Conservation (phyloP, 768 basidiomycete genomes). For the Trametes maxima region DNA sequence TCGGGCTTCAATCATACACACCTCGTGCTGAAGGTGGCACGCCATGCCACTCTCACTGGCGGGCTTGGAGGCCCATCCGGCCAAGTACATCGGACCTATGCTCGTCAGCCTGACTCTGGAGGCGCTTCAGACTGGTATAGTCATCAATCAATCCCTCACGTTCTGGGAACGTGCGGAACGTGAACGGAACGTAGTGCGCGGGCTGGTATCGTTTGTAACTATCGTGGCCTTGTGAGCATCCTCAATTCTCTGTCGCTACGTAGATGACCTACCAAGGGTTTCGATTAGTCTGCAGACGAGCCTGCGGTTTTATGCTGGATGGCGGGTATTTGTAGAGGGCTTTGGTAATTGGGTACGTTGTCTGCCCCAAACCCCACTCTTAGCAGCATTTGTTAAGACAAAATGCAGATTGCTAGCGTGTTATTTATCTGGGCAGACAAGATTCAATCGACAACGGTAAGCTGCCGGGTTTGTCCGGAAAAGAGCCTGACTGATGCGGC, state of each 20-base stretch:
- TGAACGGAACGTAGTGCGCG: slow-evolving; percentile 22
- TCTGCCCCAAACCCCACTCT: background rate
- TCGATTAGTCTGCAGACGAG: slow-evolving; percentile 27
- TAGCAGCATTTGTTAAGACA: background rate
- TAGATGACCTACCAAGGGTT: background rate
- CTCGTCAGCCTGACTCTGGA: slow-evolving; percentile 25
- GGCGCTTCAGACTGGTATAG: slow-evolving; percentile 29
- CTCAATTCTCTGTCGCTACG: too few relatives aligned
- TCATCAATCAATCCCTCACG: slow-evolving; percentile 28
- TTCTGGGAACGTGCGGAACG: slow-evolving; percentile 27
- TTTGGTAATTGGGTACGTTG: slow-evolving; percentile 31
- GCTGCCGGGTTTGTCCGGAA: background rate
- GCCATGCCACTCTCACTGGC: slow-evolving; percentile 23
- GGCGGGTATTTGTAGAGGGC: slow-evolving; percentile 28
- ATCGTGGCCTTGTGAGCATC: slow-evolving; percentile 26
- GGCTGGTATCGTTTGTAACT: slow-evolving; percentile 29
- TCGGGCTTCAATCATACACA: background rate
- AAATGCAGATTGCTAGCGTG: slow-evolving; percentile 12
- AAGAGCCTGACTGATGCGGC: background rate
- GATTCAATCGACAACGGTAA: slow-evolving; percentile 22
- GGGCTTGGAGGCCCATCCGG: slow-evolving; percentile 22
- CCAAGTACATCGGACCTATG: slow-evolving; percentile 28
- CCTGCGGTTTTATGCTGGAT: slow-evolving; percentile 24
- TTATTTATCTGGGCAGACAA: slow-evolving; percentile 25
- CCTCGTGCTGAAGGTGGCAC: too few relatives aligned